Base-by-base conservation (phyloP, 23 red algal genomes). In the Gracilaria vermiculophylla region DNA sequence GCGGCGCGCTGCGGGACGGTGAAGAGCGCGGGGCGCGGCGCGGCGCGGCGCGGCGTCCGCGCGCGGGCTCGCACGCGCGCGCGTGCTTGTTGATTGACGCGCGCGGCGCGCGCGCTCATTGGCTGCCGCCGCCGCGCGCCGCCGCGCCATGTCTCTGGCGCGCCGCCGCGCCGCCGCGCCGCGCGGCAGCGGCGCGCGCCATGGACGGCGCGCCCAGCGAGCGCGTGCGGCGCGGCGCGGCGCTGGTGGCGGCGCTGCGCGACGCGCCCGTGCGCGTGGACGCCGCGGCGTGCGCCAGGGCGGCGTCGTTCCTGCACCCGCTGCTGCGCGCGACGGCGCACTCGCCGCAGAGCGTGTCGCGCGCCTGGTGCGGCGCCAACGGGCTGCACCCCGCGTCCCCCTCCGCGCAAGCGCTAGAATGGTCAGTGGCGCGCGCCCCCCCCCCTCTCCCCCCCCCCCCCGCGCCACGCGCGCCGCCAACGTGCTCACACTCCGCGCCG, bases 331-430 rank as follows among this genome's bases (percentile, higher is more conserved):
- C 42, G 5, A 13, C 39, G 11, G 34, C 17, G 13, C 62, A 43
- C 62, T 67, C 81, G 19, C 62, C 24, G 1, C 34, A 45, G 19
- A 53, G 42, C 16, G 49, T 85, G 19, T 52, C 81, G 2, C 20
- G 42, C 31, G 66, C 81, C 14, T 85, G 81, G 81, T 85, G 58
- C 43, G 55, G 55, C 45, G 81, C 81, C 2, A 85, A 85, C 42
- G 41, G 62, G n/a, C 81, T 85, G 23, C 81, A 85, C 64, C 81
- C 81, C 6, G n/a, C 81, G 1, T 47, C 42, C 23, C 62, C 81
- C 28, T 40, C 58, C 1, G 24, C 47, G 8, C 45, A 69, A 17
- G 57, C 81, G 29, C 62, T 85, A 34, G 44, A 69, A 65, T 85
- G 81, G 80, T 80, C 35, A 42, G 76, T 41, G 51, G 23, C 10